phyloP scores from a whole-genome alignment of 2,329 filamentous ascomycete species.

The Colletotrichum graminicola region DNA sequence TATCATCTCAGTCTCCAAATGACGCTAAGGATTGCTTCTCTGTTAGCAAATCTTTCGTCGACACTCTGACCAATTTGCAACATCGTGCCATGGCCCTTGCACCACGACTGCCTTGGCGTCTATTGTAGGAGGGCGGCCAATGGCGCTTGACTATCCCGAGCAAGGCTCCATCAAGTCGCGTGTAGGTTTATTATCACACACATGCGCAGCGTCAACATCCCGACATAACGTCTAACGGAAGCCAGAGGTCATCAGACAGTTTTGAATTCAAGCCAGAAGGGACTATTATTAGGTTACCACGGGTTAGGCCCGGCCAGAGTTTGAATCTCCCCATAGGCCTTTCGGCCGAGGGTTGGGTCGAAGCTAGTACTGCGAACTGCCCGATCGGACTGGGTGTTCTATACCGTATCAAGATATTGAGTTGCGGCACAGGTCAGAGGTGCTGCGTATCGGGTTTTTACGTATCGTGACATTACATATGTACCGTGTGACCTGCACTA shows the following conservation, averaged over 20 bases:
- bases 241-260: background rate
- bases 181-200: constrained; percentile 2
- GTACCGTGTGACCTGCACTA: too few relatives aligned
- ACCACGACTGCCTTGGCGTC: background rate
- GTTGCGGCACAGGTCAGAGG: too few relatives aligned
- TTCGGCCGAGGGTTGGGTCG: background rate
- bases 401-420: too few relatives aligned
- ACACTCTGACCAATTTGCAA: background rate
- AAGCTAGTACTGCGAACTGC: background rate
- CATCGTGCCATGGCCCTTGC: background rate
- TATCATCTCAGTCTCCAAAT: background rate
- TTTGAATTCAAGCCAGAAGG: background rate
- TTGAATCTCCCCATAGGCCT: background rate
- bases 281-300: background rate
- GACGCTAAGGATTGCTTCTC: background rate
- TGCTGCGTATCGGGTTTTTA: too few relatives aligned
- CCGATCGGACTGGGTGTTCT: background rate
- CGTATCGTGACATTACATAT: too few relatives aligned
- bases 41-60: background rate
- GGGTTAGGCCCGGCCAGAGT: background rate
- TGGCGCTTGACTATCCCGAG: constrained; percentile 20
- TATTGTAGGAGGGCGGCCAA: background rate
- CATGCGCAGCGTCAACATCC: constrained; percentile 12
- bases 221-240: background rate
- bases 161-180: constrained; percentile 3